Conservation (phyloP, 768 basidiomycete species). For the Coprinopsis cinerea region DNA sequence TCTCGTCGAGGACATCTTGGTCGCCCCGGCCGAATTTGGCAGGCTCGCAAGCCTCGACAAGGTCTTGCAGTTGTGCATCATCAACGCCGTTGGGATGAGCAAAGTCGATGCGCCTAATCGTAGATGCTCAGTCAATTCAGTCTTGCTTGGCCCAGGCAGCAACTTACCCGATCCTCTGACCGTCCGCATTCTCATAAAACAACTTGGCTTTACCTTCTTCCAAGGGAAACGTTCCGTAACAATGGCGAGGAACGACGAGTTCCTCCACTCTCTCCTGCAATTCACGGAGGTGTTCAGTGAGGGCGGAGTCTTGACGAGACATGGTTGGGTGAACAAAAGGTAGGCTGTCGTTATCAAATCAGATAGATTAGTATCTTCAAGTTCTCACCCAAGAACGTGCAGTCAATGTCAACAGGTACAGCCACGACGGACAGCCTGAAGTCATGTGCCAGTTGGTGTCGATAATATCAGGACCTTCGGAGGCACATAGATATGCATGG, state of each 20-base stretch:
- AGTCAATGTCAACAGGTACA: too few relatives aligned
- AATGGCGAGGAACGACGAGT: neutral
- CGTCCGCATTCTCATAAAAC: neutral
- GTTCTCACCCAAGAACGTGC: too few relatives aligned
- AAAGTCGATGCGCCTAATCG: conserved; percentile 2
- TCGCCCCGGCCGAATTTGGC: conserved; percentile 22
- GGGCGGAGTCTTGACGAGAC: too few relatives aligned
- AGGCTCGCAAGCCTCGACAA: conserved; percentile 17
- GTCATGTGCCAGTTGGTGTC: too few relatives aligned
- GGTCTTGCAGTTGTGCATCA: conserved; percentile 9
- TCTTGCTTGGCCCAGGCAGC: neutral
- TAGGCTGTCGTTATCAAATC: too few relatives aligned
- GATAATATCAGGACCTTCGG: too few relatives aligned
- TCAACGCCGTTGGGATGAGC: neutral
- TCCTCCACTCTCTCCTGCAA: neutral
- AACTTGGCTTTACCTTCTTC: neutral
- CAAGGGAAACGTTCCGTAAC: conserved; percentile 1
- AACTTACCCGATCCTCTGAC: neutral
- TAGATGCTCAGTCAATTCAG: neutral
- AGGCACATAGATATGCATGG: too few relatives aligned
- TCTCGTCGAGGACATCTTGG: conserved; percentile 22
- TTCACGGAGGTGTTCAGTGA: too few relatives aligned
- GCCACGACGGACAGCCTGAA: too few relatives aligned
- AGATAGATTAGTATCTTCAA: too few relatives aligned
- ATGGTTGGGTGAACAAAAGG: too few relatives aligned